phyloP scores from a whole-genome alignment of 2,329 filamentous ascomycete genomes.

The Berkeleyomyces basicola region DNA sequence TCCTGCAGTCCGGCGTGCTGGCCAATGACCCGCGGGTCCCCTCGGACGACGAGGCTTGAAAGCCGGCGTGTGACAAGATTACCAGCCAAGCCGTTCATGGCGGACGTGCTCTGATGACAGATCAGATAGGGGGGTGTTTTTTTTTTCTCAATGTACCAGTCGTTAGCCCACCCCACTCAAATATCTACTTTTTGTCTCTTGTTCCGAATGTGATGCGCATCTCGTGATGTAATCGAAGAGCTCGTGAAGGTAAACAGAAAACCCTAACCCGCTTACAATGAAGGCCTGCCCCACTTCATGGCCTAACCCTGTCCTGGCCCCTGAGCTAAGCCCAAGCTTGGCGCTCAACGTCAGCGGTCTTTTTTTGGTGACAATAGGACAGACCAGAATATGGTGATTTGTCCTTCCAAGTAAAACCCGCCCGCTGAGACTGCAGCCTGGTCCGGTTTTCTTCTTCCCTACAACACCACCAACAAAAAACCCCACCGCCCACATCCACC shows the following conservation, averaged over 20 bases:
- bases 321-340: background rate
- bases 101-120: background rate
- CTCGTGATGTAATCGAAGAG: too few species aligned
- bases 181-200: background rate
- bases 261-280: background rate
- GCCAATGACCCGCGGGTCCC: constrained; percentile 46
- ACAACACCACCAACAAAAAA: constrained; percentile 11
- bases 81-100: background rate
- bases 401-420: background rate
- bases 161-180: background rate
- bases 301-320: background rate
- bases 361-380: background rate
- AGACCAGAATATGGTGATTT: background rate
- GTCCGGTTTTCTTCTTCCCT: background rate
- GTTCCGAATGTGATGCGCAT: too few species aligned
- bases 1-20: constrained; percentile 68
- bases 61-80: background rate
- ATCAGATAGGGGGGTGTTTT: background rate
- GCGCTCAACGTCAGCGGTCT: background rate
- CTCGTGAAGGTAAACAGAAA: background rate
- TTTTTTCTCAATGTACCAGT: background rate
- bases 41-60: constrained; percentile 20
- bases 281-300: background rate
- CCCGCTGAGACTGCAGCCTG: background rate
- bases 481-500: background rate